Evolutionary conservation across 2,329 filamentous ascomycete species (phyloP).

Genomic region (Alternaria arbusti): DNA sequence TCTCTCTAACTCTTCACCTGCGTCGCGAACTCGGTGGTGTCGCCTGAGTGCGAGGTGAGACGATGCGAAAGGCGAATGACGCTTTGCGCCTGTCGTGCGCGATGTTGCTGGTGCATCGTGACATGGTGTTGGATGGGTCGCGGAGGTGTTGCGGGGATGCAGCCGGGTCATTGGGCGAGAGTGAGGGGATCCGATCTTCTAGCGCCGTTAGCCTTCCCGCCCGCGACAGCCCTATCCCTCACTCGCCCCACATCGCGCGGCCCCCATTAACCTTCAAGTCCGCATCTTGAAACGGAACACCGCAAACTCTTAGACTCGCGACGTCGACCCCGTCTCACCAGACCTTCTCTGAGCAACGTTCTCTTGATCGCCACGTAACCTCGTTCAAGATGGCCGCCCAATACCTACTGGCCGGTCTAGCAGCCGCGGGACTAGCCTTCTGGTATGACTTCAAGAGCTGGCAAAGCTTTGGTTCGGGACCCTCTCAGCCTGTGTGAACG

Average conservation of each 20-base stretch:
- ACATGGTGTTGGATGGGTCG: neutral
- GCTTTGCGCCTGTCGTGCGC: neutral
- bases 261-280: neutral
- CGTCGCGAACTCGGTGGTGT: neutral
- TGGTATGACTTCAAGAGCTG: slow-evolving; percentile 35
- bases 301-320: neutral
- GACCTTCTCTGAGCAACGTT: neutral
- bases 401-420: slow-evolving; percentile 18
- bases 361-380: neutral
- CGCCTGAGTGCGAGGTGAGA: neutral
- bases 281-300: neutral
- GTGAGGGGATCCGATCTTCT: slow-evolving; percentile 19
- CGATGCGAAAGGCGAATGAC: neutral
- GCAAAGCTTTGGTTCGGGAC: slow-evolving; percentile 23
- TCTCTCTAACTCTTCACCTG: neutral
- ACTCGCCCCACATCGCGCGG: slow-evolving; percentile 3
- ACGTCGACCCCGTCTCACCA: neutral
- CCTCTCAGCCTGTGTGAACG: neutral
- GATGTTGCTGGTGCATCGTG: neutral
- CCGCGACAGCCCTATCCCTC: neutral
- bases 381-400: slow-evolving; percentile 3
- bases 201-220: neutral
- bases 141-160: slow-evolving; percentile 11
- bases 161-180: slow-evolving; percentile 1
- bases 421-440: slow-evolving; percentile 19